A percentile compares a stretch with the other conserved stretches of the same genome.
These are phyloP conservation scores for Mycena rebaudengoi DNA, from an alignment of 768 basidiomycete genomes.

Conservation along the genomic window DNA sequence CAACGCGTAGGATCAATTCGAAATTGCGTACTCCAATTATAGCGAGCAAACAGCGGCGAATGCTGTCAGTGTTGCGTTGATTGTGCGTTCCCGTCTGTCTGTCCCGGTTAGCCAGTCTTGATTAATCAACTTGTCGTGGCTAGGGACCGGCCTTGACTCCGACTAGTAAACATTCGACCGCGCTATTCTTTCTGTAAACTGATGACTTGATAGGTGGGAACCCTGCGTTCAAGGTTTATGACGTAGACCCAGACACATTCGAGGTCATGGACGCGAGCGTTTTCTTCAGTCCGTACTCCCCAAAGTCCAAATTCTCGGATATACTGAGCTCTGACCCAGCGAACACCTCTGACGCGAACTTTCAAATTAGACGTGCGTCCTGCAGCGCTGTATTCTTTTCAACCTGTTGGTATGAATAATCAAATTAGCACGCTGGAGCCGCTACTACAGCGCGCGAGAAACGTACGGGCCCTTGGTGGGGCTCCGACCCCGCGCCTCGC, in stretches of 20 bases:
- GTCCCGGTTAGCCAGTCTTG: background rate
- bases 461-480: slow-evolving; percentile 42
- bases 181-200: too few relatives aligned
- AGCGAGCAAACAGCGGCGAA: slow-evolving; percentile 38
- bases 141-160: slow-evolving; percentile 48
- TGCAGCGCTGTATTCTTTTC: background rate
- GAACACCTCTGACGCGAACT: slow-evolving; percentile 34
- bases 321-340: slow-evolving; percentile 18
- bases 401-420: background rate
- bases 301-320: background rate
- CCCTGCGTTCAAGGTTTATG: slow-evolving; percentile 50
- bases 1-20: slow-evolving; percentile 44
- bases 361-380: slow-evolving; percentile 28
- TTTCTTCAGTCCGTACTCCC: slow-evolving; percentile 36
- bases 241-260: slow-evolving; percentile 51
- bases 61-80: slow-evolving; percentile 41
- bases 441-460: slow-evolving; percentile 47
- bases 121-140: background rate
- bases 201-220: slow-evolving; percentile 37
- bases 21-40: slow-evolving; percentile 50
- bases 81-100: slow-evolving; percentile 15
- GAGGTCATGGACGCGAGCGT: slow-evolving; percentile 49
- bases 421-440: slow-evolving; percentile 39
- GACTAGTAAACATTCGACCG: slow-evolving; percentile 38
- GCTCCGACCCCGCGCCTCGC: slow-evolving; percentile 29